These are phyloP conservation scores for Fusarium longipes DNA, from an alignment of 2,329 filamentous ascomycete genomes.

Conservation along the genomic window DNA sequence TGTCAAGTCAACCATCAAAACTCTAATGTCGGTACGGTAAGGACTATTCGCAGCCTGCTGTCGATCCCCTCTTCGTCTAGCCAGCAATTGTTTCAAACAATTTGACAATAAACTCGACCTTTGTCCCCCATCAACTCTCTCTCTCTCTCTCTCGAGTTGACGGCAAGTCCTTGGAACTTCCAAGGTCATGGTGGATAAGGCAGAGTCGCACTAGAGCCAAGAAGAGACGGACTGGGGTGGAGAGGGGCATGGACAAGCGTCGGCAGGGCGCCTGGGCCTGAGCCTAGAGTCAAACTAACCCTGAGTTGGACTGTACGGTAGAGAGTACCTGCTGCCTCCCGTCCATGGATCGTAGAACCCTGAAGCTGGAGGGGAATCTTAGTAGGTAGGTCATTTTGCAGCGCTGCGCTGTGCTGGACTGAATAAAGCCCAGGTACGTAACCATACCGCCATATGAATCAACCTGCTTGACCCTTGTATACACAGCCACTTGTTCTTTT, in stretches of 20 bases:
- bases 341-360: not conserved
- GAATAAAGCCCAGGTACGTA: constrained; percentile 24
- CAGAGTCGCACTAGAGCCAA: constrained; percentile 34
- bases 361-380: constrained; percentile 17
- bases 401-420: not conserved
- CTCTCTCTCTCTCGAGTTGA: too few relatives aligned
- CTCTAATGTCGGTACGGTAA: not conserved
- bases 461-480: constrained; percentile 1
- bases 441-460: constrained; percentile 33
- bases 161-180: constrained; percentile 32
- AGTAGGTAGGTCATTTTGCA: not conserved
- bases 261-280: constrained; percentile 42
- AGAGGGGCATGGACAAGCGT: constrained; percentile 38
- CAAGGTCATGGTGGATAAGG: constrained; percentile 32
- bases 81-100: constrained; percentile 23
- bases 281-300: constrained; percentile 35
- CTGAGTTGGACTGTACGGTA: constrained; percentile 20
- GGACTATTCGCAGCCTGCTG: not conserved
- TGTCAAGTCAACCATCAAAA: constrained; percentile 28
- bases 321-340: constrained; percentile 15
- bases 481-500: constrained; percentile 5
- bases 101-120: not conserved
- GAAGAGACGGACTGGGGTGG: constrained; percentile 19
- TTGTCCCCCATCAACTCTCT: not conserved
- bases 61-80: constrained; percentile 11